phyloP scores from a whole-genome alignment of 2,329 filamentous ascomycete species.

The Cryoendolithus antarcticus region DNA sequence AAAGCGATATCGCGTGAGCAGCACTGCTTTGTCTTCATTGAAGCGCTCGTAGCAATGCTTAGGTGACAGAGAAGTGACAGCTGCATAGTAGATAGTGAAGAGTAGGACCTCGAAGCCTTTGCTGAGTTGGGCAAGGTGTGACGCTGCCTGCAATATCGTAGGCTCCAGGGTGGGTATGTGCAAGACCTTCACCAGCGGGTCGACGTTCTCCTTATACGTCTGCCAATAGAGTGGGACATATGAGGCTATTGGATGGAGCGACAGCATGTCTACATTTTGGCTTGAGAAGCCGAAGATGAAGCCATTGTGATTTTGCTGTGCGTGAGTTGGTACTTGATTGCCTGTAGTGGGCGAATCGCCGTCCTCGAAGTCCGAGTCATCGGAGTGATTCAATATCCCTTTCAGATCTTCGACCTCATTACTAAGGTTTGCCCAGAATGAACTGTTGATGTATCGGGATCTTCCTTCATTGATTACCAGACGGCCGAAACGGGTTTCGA shows the following conservation, averaged over 20 bases:
- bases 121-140: constrained; percentile 45
- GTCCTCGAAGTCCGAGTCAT: constrained; percentile 50
- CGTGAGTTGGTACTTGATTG: constrained; percentile 7
- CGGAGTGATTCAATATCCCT: constrained; percentile 48
- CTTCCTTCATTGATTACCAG: constrained; percentile 60
- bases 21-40: constrained; percentile 38
- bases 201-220: constrained; percentile 60
- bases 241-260: constrained; percentile 52
- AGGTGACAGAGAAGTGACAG: constrained; percentile 39
- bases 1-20: constrained; percentile 47
- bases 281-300: constrained; percentile 66
- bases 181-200: constrained; percentile 58
- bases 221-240: constrained; percentile 59
- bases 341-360: constrained; percentile 31
- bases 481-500: constrained; percentile 46
- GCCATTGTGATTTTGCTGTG: constrained; percentile 45
- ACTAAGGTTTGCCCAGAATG: constrained; percentile 63
- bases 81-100: constrained; percentile 50
- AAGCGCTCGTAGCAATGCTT: constrained; percentile 37
- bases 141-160: constrained; percentile 49
- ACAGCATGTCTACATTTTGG: constrained; percentile 51
- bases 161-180: constrained; percentile 56
- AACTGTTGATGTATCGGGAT: constrained; percentile 62
- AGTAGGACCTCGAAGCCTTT: constrained; percentile 47
- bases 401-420: constrained; percentile 59